phyloP scores from a whole-genome alignment of 179 eudicot species.

The Nepenthes alata region DNA sequence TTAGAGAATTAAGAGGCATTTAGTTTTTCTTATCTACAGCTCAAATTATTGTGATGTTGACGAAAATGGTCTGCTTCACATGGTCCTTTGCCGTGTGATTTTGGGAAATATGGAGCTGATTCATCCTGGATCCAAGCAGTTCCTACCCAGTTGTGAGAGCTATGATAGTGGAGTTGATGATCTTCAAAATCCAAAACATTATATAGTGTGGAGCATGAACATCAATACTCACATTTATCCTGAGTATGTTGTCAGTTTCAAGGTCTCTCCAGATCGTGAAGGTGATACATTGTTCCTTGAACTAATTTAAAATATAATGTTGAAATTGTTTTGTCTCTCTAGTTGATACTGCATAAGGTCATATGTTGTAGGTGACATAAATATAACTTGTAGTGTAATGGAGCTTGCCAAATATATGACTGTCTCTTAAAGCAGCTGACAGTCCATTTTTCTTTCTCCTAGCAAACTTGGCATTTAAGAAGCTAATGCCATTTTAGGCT shows the following conservation, averaged over 20 bases:
- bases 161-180: constrained; percentile 91
- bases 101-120: constrained; percentile 88
- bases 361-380: neutral
- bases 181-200: constrained; percentile 56
- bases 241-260: constrained; percentile 80
- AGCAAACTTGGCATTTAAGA: too few species aligned
- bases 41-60: constrained; percentile 68
- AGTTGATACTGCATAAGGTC: neutral
- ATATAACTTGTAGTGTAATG: too few species aligned
- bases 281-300: constrained; percentile 40
- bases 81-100: constrained; percentile 88
- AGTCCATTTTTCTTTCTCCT: neutral
- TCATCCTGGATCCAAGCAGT: constrained; percentile 65
- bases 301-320: neutral
- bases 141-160: constrained; percentile 70
- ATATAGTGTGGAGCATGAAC: constrained; percentile 81
- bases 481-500: too few species aligned
- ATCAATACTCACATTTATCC: constrained; percentile 72
- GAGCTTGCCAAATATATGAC: neutral
- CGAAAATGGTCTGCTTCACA: constrained; percentile 69
- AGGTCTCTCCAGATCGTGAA: constrained; percentile 41
- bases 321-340: neutral
- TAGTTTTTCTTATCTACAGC: constrained; percentile 36
- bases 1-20: neutral
- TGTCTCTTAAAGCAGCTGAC: neutral